A percentile compares a stretch with the other conserved stretches of the same genome.
phyloP scores from a whole-genome alignment of 495 filamentous ascomycete genomes.

The Glonium stellatum region DNA sequence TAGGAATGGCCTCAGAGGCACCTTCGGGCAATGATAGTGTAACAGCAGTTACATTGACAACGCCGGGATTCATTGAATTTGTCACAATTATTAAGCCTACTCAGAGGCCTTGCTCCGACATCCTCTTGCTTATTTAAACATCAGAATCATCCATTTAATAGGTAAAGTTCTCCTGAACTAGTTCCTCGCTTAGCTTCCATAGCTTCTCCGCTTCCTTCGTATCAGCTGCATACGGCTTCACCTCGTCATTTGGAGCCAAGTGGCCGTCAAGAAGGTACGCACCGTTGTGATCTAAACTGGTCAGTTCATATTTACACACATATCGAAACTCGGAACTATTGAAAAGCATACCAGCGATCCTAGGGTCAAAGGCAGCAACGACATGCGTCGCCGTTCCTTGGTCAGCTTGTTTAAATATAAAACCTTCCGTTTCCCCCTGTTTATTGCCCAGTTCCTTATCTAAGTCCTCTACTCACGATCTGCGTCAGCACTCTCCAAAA shows the following conservation, averaged over 20 bases:
- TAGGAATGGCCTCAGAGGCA: too few relatives aligned
- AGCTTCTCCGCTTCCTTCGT: conserved; percentile 5
- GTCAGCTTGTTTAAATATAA: background rate
- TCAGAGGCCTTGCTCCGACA: too few relatives aligned
- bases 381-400: background rate
- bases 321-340: background rate
- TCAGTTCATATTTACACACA: background rate
- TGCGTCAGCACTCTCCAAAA: background rate
- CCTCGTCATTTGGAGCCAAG: background rate
- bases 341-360: background rate
- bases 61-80: too few relatives aligned
- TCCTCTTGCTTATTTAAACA: too few relatives aligned
- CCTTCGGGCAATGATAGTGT: too few relatives aligned
- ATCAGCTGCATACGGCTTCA: conserved; percentile 2
- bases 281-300: background rate
- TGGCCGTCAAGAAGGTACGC: conserved; percentile 2
- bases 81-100: too few relatives aligned
- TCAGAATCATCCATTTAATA: background rate
- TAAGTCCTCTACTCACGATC: background rate
- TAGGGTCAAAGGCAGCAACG: background rate
- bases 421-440: background rate
- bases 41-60: too few relatives aligned
- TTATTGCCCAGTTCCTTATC: conserved; percentile 1
- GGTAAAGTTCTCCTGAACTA: conserved; percentile 6
- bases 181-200: conserved; percentile 8